A percentile compares a stretch with the other conserved stretches of the same genome.
Evolutionary conservation across 176 grass and related monocot genomes (phyloP).

Genomic region (Oryza meyeriana): DNA sequence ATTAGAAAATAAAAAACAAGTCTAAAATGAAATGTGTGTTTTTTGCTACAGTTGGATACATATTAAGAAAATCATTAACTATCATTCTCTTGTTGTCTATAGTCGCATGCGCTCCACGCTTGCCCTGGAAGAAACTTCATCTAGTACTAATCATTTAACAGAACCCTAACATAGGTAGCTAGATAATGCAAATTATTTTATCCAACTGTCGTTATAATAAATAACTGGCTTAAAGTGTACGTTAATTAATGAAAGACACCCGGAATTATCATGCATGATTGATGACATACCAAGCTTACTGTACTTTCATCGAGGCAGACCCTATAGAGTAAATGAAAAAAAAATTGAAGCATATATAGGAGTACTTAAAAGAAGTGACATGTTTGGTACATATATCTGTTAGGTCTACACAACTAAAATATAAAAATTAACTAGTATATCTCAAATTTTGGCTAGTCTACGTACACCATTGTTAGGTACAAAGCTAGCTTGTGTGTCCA

Average conservation of each 20-base stretch:
- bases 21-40: not conserved
- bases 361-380: not conserved
- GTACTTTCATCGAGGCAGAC: not conserved
- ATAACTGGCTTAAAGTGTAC: slow-evolving; percentile 42
- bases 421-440: not conserved
- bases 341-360: not conserved
- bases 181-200: slow-evolving; percentile 33
- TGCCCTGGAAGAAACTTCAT: slow-evolving; percentile 47
- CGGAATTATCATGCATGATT: slow-evolving; percentile 14
- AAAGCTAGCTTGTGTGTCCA: not conserved
- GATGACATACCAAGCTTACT: slow-evolving; percentile 21
- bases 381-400: not conserved
- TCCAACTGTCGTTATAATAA: slow-evolving; percentile 10
- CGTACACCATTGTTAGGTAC: not conserved
- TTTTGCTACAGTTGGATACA: not conserved
- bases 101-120: slow-evolving; percentile 34
- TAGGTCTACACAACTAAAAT: not conserved
- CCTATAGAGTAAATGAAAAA: not conserved
- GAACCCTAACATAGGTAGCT: slow-evolving; percentile 13
- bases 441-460: not conserved
- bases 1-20: too few relatives aligned
- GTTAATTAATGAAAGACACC: slow-evolving; percentile 17
- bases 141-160: slow-evolving; percentile 34
- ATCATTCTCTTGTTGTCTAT: not conserved
- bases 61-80: not conserved